Conservation (phyloP, 1,139 yeast genomes). For the Magnusiomyces suaveolens region DNA sequence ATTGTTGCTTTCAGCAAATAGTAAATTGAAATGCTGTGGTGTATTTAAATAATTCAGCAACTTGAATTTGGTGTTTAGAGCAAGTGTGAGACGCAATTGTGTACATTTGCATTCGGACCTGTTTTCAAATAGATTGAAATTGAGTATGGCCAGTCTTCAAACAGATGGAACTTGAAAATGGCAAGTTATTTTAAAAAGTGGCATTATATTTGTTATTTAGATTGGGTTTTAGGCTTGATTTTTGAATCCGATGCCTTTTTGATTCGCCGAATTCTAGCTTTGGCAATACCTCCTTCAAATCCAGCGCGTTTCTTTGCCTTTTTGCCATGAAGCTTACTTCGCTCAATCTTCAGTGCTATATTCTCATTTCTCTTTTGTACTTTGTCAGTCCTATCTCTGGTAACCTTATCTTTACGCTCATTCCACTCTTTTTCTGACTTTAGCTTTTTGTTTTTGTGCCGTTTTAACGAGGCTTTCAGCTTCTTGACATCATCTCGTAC, state of each 20-base stretch:
- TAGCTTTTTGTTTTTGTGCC: conserved; percentile 69
- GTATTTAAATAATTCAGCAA: too few relatives aligned
- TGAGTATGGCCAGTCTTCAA: too few relatives aligned
- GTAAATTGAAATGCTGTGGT: too few relatives aligned
- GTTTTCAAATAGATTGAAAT: too few relatives aligned
- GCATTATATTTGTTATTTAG: too few relatives aligned
- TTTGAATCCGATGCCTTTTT: neutral
- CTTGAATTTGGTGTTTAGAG: too few relatives aligned
- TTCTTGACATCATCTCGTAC: conserved; percentile 83
- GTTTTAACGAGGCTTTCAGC: conserved; percentile 73
- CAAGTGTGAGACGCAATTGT: too few relatives aligned
- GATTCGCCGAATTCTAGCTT: neutral
- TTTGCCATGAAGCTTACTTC: conserved; percentile 51
- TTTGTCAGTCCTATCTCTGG: conserved; percentile 62
- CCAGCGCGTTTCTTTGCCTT: conserved; percentile 38
- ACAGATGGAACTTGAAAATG: too few relatives aligned
- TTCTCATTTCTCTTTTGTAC: conserved; percentile 80
- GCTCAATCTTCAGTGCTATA: conserved; percentile 59
- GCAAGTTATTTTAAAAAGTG: too few relatives aligned
- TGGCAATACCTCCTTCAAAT: conserved; percentile 20
- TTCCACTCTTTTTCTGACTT: conserved; percentile 80
- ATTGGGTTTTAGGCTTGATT: too few relatives aligned
- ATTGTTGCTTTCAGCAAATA: too few relatives aligned
- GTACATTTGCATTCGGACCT: too few relatives aligned
- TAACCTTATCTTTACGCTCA: conserved; percentile 66